These are phyloP conservation scores for Aspergillus persii DNA, from an alignment of 2,329 filamentous ascomycete species.

Conservation along the genomic window DNA sequence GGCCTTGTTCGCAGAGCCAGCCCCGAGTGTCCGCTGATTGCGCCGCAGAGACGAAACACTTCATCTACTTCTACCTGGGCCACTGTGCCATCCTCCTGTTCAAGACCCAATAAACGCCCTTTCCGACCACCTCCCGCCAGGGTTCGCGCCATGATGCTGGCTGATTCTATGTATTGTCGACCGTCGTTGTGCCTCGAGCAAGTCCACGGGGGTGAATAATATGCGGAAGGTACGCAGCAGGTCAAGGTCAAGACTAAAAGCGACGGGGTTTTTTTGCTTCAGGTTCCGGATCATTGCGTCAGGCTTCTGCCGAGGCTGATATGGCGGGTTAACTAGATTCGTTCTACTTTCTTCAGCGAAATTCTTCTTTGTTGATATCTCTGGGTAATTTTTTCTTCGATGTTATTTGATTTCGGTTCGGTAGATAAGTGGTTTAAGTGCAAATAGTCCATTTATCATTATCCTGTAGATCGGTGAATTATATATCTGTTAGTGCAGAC, in stretches of 20 bases:
- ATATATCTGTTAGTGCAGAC: background rate
- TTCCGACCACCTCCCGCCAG: background rate
- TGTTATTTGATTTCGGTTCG: background rate
- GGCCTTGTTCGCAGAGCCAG: background rate
- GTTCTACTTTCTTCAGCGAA: constrained; percentile 2
- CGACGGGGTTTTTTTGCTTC: background rate
- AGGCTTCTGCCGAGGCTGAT: background rate
- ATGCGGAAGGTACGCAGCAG: background rate
- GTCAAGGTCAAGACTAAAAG: background rate
- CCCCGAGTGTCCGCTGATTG: constrained; percentile 10
- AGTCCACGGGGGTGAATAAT: background rate
- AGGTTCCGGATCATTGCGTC: background rate
- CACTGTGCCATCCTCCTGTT: constrained; percentile 98
- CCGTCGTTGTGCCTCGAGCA: background rate
- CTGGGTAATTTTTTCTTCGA: background rate
- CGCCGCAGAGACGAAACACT: constrained; percentile 88
- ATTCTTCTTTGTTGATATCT: background rate
- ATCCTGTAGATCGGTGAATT: background rate
- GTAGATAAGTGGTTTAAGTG: background rate
- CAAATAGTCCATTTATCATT: background rate
- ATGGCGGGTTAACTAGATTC: background rate
- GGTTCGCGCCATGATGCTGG: background rate
- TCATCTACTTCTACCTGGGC: constrained; percentile 99
- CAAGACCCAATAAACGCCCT: constrained; percentile 76
- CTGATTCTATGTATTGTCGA: background rate